Base-by-base conservation (phyloP, 768 basidiomycete species). In the Ramaria rubella region DNA sequence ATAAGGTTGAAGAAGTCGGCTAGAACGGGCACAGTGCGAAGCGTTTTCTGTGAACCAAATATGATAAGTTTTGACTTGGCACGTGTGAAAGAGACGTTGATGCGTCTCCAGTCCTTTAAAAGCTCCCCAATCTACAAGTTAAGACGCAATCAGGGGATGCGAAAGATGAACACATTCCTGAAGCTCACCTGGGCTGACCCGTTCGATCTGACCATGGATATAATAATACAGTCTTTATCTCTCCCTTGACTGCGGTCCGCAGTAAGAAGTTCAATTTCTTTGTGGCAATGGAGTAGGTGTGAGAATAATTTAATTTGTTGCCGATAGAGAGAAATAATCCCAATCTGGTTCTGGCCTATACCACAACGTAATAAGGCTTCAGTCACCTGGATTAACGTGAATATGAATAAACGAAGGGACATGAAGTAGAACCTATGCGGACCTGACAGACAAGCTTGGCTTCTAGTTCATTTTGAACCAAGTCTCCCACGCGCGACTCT, bases 1-100 rank as follows among this genome's bases (percentile, higher is more conserved):
- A 96, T 86, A 49, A 97, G 73, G 9, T 72, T 67, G 60, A 98
- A 82, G 71, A 98, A 94, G 26, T 87, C 80, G 2, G 71, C 67
- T 34, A 98, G 72, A 29, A 96, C 68, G 0, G 82, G 69, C 0
- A 81, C 78, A 26, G 68, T 66, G 40, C 80, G 68, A 9, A 99
- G 76, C 1, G 95, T 99, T 63, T 72, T 79, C 40, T 86, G 78
- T 0, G 92, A 94, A 4, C 96, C 95, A 63, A 99, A 77, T 57
- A 99, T 86, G 69, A 97, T 77, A 2, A 99, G 74, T 72, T 99
- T 99, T 31, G 82, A 81, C 54, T 86, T 83, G 0, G 94, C 95
- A 15, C 96, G 86, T 1, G 95, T 97, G 68, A 98, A 92, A 6
- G 93, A 88, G 17, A 99, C 96, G 65, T 99, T 99, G 77, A 97